A percentile compares a stretch with the other conserved stretches of the same genome.
phyloP scores from a whole-genome alignment of 768 basidiomycete species.

The Pleurotus platypus region DNA sequence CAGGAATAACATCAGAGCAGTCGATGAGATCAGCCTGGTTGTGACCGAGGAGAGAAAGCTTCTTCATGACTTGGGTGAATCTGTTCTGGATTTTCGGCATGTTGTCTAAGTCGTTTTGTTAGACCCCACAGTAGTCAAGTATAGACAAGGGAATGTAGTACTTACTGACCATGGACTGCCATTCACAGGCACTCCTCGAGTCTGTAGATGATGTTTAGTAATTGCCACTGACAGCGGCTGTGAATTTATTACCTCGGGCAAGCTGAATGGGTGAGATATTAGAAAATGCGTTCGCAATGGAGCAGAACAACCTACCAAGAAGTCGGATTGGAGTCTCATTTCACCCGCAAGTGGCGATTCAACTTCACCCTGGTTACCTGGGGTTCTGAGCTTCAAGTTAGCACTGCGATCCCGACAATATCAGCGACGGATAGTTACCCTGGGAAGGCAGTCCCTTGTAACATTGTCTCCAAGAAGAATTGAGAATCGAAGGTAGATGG shows the following conservation, averaged over 20 bases:
- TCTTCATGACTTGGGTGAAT: conserved; percentile 39
- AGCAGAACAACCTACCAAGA: conserved; percentile 16
- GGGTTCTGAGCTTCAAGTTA: conserved; percentile 24
- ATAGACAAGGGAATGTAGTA: neutral
- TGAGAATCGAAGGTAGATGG: conserved; percentile 18
- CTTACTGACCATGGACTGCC: conserved; percentile 40
- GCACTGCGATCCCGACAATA: neutral
- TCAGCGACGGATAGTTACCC: conserved; percentile 22
- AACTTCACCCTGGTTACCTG: conserved; percentile 35
- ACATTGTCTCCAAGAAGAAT: conserved; percentile 16
- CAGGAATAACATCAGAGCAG: conserved; percentile 43
- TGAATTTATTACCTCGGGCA: conserved; percentile 16
- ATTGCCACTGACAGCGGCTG: neutral
- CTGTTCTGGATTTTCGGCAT: conserved; percentile 27
- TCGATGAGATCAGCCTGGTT: conserved; percentile 31
- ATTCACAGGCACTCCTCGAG: conserved; percentile 41
- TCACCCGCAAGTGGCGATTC: conserved; percentile 35
- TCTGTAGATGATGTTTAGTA: conserved; percentile 19
- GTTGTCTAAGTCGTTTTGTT: conserved; percentile 26
- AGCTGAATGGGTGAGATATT: conserved; percentile 13
- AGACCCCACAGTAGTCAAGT: neutral
- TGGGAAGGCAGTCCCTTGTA: conserved; percentile 34
- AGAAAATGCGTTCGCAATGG: neutral
- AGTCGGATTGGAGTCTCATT: conserved; percentile 44
- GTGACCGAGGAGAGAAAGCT: conserved; percentile 39